Evolutionary conservation across 139 green algal genomes (phyloP), one percentile per base, ranked within the genome.

Genomic region (Coelastrella sp.): DNA sequence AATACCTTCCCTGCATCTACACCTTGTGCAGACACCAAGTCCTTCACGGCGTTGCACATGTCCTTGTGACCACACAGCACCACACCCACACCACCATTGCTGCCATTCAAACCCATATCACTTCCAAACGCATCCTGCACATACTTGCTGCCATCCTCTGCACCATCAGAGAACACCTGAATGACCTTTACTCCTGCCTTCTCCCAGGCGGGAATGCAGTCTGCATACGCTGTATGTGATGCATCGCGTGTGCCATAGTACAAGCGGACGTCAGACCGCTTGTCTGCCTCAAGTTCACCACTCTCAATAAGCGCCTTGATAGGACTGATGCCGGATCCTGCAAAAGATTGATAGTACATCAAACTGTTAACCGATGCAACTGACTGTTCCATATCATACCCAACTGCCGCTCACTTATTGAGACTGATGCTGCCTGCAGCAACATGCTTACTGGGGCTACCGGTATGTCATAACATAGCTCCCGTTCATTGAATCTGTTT

Each of bases 1-100:
- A 98, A 77, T 47, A 96, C 94, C 20, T 86, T 79, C 22, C 96
- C 95, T 23, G 86, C 87, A 58, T 83, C 64, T 16, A 98, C 96
- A 11, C 96, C 96, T 73, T 91, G 89, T 11, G 76, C 85, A 5
- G 83, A 81, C 47, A 98, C 86, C 59, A 96, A 64, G 74, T 94
- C 93, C 2, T 93, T 98, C 4, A 98, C 78, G 0, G 92, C 92
- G 66, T 95, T 92, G 66, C 91, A 95, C 97, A 99, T 98, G 77
- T 96, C 96, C 90, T 98, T 98, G 68, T 99, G 97, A 7, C 97
- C 97, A 81, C 96, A 98, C 88, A 99, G 90, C 76, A 98, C 90
- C 8, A 96, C 96, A 11, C 93, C 93, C 74, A 95, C 94, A 3
- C 82, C 76, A 13, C 23, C 20, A 17, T 75, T 74, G 57, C 86